Conservation (phyloP, 805 yeast species). For the Wickerhamiella galacta region DNA sequence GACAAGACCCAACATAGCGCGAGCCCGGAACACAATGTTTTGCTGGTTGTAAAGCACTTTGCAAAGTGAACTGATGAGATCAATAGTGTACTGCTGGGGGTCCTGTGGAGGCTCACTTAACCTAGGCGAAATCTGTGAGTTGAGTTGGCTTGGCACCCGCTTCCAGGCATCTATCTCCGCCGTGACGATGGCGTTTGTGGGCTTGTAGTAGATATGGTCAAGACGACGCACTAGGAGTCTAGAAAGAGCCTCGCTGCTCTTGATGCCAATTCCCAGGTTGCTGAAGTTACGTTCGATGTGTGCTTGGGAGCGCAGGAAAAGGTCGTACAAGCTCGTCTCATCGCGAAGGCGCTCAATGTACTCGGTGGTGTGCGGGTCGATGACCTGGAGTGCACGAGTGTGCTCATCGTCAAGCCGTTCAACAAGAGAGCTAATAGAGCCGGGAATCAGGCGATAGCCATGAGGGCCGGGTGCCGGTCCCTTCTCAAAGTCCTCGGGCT, state of each 20-base stretch:
- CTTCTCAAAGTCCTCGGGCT: conserved; percentile 51
- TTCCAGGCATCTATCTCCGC: conserved; percentile 69
- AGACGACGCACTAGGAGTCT: conserved; percentile 70
- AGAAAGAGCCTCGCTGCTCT: conserved; percentile 28
- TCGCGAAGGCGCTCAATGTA: conserved; percentile 81
- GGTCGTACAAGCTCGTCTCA: conserved; percentile 57
- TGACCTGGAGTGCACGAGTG: conserved; percentile 65
- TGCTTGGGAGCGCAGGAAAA: conserved; percentile 70
- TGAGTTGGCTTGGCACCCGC: conserved; percentile 25
- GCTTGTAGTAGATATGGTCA: conserved; percentile 88
- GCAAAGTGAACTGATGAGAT: conserved; percentile 48
- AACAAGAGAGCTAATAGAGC: conserved; percentile 70
- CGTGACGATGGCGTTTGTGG: conserved; percentile 49
- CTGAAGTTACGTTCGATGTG: conserved; percentile 48
- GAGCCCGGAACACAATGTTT: conserved; percentile 54
- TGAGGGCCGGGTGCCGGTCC: conserved; percentile 36
- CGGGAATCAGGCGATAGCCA: conserved; percentile 62
- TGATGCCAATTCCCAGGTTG: conserved; percentile 16
- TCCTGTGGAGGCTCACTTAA: conserved; percentile 17
- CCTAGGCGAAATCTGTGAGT: conserved; percentile 23
- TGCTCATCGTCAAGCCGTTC: conserved; percentile 94
- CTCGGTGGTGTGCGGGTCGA: conserved; percentile 92
- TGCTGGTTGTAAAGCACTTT: conserved; percentile 48
- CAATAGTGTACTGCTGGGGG: conserved; percentile 30
- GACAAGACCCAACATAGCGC: conserved; percentile 69